Base-by-base conservation (phyloP, 2,329 filamentous ascomycete species). In the Aspergillus sp. region DNA sequence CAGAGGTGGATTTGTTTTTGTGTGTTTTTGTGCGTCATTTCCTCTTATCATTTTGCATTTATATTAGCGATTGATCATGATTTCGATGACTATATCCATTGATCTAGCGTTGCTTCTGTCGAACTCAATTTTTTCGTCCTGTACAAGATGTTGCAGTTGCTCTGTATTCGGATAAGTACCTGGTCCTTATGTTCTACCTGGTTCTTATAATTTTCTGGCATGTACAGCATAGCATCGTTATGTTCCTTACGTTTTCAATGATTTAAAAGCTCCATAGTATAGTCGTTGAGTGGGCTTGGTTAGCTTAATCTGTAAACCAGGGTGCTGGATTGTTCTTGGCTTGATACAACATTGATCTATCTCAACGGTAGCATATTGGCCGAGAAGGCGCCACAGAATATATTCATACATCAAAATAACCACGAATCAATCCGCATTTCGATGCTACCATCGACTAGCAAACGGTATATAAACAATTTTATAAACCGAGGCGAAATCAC, bases 91-190 rank as follows among this genome's bases (percentile, higher is more conserved):
- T 31, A 11, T 31, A 8, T 31, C 27, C 27, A 31, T 31, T 48
- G 23, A 33, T n/a, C 45, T 48, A 35, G 45, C 45, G 25, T 48
- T 35, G 12, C 35, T 37, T 33, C 37, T 46, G 14, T 43, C 14
- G 31, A 48, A 39, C 31, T 56, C 21, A n/a, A 54, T 43, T 12
- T 39, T 50, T n/a, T 37, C 9, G 27, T 53, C 23, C 15, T 54
- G 57, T 59, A 56, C 53, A 56, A 50, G 52, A 41, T 41, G 14
- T 53, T 21, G 17, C 40, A 39, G 15, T 48, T 54, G 52, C 52
- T 31, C 27, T 54, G 52, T 54, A 48, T 46, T 41, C 9, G 40
- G 41, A 6, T 46, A 46, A 17, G 27, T 41, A 4, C 19, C n/a
- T 37, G 14, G 41, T 25, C 27, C 15, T 37, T 17, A 7, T 31